Evolutionary conservation across 345 rosid genomes (phyloP).

Genomic region (Gossypium sturtianum): DNA sequence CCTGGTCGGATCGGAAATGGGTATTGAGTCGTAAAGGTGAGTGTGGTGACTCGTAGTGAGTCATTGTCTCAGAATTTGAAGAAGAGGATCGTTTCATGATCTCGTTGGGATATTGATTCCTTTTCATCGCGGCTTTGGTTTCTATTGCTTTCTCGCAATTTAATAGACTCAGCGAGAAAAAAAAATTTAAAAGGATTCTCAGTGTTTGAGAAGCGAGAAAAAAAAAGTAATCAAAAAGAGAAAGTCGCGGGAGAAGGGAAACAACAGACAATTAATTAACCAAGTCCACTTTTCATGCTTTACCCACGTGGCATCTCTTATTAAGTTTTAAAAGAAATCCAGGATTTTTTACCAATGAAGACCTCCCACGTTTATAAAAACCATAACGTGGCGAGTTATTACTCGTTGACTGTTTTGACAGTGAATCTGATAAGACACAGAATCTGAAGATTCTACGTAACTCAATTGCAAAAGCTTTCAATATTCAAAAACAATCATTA

Average conservation of each 20-base stretch:
- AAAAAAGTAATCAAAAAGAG: neutral
- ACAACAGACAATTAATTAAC: too few species aligned
- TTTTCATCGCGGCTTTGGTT: conserved; percentile 8
- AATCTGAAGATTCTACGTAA: neutral
- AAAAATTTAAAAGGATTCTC: neutral
- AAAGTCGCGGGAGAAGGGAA: neutral
- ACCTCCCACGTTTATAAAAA: neutral
- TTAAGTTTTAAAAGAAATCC: neutral
- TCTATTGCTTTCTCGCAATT: conserved; percentile 14
- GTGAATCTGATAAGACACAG: neutral
- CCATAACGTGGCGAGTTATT: neutral
- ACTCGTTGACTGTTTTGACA: neutral
- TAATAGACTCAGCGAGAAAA: neutral
- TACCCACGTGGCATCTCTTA: neutral
- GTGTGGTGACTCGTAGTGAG: conserved; percentile 49
- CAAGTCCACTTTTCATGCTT: too few species aligned
- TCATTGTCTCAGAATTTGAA: conserved; percentile 46
- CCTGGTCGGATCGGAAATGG: conserved; percentile 61
- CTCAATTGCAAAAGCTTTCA: neutral
- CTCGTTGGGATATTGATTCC: neutral
- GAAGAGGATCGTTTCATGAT: conserved; percentile 61
- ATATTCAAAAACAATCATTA: too few species aligned
- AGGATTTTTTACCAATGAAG: neutral
- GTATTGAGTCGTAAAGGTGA: conserved; percentile 67
- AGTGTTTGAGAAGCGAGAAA: conserved; percentile 8